Percentiles rank a stretch among this genome's conserved stretches.
Conservation (phyloP, 139 green algal genomes). For the Chlorella sp. region DNA sequence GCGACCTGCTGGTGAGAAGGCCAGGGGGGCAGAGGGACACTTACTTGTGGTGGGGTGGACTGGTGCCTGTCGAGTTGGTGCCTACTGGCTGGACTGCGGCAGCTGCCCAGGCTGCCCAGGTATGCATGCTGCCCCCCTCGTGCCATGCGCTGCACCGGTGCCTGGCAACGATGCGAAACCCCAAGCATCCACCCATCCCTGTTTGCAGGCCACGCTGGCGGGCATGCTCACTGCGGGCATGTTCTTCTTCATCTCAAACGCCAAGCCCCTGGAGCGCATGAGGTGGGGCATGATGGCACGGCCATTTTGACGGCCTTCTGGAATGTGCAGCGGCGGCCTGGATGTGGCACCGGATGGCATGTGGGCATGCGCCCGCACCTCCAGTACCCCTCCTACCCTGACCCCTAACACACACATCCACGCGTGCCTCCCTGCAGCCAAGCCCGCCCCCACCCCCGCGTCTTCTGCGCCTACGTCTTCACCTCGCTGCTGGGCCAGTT, state of each 20-base stretch:
- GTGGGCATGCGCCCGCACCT: too few relatives aligned
- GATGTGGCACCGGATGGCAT: too few relatives aligned
- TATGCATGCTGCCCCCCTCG: not conserved
- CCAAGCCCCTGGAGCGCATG: conserved; percentile 84
- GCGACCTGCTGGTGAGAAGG: not conserved
- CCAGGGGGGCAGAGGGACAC: too few relatives aligned
- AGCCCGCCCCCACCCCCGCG: conserved; percentile 87
- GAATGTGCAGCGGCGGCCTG: too few relatives aligned
- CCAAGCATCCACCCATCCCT: too few relatives aligned
- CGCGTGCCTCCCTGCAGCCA: conserved; percentile 2
- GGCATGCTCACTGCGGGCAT: conserved; percentile 87
- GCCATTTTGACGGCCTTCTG: too few relatives aligned
- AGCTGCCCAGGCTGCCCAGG: not conserved
- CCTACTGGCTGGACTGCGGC: not conserved
- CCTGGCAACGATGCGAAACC: not conserved
- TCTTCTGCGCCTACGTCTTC: conserved; percentile 96
- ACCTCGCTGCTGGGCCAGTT: conserved; percentile 94
- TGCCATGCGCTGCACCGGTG: not conserved
- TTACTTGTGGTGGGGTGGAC: too few relatives aligned
- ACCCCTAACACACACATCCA: too few relatives aligned
- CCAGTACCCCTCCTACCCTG: too few relatives aligned
- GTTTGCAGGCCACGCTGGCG: conserved; percentile 78
- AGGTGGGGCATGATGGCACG: conserved; percentile 38
- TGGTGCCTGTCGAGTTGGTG: not conserved
- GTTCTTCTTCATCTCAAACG: conserved; percentile 96